Evolutionary conservation across 768 basidiomycete species (phyloP), one percentile per base, ranked within the genome.

Genomic region (Boletellus sp.): DNA sequence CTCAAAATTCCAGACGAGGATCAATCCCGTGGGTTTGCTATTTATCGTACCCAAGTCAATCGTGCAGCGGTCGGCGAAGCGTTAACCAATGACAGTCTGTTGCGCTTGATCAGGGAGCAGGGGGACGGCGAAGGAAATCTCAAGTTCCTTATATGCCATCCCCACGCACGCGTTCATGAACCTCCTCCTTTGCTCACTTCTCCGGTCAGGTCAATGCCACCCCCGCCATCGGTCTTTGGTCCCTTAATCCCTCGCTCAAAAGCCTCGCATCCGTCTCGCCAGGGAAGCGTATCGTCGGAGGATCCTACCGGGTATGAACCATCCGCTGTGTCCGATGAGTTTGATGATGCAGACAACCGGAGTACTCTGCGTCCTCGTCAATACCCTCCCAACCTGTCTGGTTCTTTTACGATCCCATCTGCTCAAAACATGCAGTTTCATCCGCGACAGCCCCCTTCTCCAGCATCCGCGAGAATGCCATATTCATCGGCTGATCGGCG

Each of bases 11-110:
- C 78, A 33, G 90, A 92, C 60, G 94, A 94, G 51, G 90, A 95
- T 49, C 84, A 88, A 62, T 66, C 75, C 8, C 50, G 63, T 8
- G 80, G 78, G 24, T 85, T 85, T 63, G 80, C 84, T 22, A 86
- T 98, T 47, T 93, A 90, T 72, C 86, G 84, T 53, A 95, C 93
- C 1, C 88, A 90, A 68, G 86, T 96, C 59, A 90, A 88, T 51
- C 78, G 80, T 23, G 85, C 76, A 55, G 86, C 87, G 16, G 78
- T 87, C 38, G 83, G 89, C 4, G 83, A 84, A 13, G 81, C 92
- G 7, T 70, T 96, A 28, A 70, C 78, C 12, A 81, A 87, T 53
- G 85, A 90, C 24, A 74, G 73, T 52, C 72, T 98, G 6, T 78
- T 88, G 59, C 75, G 79, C 16, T 75, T 94, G 32, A 92, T 91